A percentile compares a stretch with the other conserved stretches of the same genome.
Evolutionary conservation across 805 yeast species (phyloP).

Genomic region (Hanseniaspora opuntiae): DNA sequence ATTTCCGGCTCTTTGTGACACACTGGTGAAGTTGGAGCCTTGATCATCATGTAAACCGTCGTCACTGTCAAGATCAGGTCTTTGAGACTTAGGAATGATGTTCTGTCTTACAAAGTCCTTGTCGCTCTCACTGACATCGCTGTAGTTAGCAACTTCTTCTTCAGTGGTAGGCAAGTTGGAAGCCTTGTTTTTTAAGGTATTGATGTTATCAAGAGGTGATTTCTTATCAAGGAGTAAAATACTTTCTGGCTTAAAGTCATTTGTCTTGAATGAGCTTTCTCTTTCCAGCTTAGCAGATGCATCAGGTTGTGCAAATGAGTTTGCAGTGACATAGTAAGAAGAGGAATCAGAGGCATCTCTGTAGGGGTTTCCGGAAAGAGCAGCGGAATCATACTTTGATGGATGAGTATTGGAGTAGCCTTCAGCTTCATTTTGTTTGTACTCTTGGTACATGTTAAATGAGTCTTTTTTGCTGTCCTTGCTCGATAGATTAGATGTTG

Average conservation of each 20-base stretch:
- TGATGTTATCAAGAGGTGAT: constrained; percentile 6
- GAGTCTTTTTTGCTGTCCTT: constrained; percentile 3
- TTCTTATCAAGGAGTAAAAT: constrained; percentile 6
- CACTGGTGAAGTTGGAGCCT: constrained; percentile 62
- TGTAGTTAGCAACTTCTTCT: constrained; percentile 12
- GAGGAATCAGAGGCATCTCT: constrained; percentile 4
- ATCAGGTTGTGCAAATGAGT: neutral
- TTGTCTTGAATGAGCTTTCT: constrained; percentile 6
- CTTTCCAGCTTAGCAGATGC: neutral
- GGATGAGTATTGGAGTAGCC: neutral
- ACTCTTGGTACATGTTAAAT: constrained; percentile 10
- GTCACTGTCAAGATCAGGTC: constrained; percentile 17
- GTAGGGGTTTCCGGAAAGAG: neutral
- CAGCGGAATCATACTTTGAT: constrained; percentile 5
- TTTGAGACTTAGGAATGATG: constrained; percentile 16
- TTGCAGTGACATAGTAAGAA: neutral
- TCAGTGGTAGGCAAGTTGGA: constrained; percentile 7
- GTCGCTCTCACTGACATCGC: constrained; percentile 16
- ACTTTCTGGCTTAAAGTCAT: constrained; percentile 11
- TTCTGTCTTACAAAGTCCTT: constrained; percentile 16
- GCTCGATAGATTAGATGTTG: neutral
- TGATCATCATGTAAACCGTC: constrained; percentile 21
- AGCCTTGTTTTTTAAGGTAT: constrained; percentile 4
- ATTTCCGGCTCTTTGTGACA: constrained; percentile 63
- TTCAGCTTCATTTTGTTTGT: constrained; percentile 10